Evolutionary conservation across 129 eudicot genomes (phyloP), one percentile per base, ranked within the genome.

Genomic region (Chrysanthemum lavandulifolium): DNA sequence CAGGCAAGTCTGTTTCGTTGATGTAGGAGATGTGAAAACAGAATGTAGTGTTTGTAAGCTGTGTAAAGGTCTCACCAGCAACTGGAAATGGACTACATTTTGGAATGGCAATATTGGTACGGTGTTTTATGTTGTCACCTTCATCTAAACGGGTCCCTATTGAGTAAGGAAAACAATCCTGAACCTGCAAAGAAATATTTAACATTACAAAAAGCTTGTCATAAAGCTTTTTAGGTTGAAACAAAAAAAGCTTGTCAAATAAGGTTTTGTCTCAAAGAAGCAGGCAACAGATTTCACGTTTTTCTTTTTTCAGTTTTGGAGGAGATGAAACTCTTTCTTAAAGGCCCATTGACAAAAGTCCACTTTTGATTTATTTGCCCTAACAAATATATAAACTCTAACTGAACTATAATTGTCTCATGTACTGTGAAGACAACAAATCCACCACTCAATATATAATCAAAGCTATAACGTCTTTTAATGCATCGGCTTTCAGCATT

Each of bases 101-200:
- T 6, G 36, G 36, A 31, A 31, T 31, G 36, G 78, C 84, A 80
- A 82, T 84, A 58, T 84, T 29, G 16, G 61, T 72, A 10, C 75
- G 67, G 57, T 78, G 80, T 21, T 82, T 70, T 45, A 19, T 25
- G 19, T 67, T 10, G 14, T 14, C 12, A 19, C 2, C 19, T 40
- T 47, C 57, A 6, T 3, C 48, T 7, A 57, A 54, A 55, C 79
- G 58, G 57, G 84, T 43, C 14, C 88, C 91, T 68, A 94, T 78
- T 14, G 96, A 84, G 81, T 84, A 88, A 16, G 98, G 97, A 71
- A 86, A 81, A 54, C 75, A 74, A 71, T 94, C 97, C 80, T 79
- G 76, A 64, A 90, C 82, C 97, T 94, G 90, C 52, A 84, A 73
- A 85, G 48, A 58, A 57, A n/a, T 62, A 29, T 21, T 76, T 55